Percentiles rank a stretch among this genome's conserved stretches.
Evolutionary conservation across 2,329 filamentous ascomycete genomes (phyloP).

Genomic region (Aspergillus persii): DNA sequence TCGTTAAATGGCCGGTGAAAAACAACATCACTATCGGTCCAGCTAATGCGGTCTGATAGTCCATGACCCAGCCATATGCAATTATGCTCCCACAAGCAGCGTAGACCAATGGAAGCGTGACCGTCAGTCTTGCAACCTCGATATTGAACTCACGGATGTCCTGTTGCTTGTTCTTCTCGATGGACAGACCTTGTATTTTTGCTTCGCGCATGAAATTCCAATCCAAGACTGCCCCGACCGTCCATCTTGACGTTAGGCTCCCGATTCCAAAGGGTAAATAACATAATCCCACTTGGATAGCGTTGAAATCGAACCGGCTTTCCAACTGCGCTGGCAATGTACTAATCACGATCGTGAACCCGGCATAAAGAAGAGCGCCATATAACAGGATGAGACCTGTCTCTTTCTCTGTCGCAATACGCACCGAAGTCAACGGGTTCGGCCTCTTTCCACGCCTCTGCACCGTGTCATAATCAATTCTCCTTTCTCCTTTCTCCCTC

Average conservation of each 20-base stretch:
- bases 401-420: slow-evolving; percentile 34
- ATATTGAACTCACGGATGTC: slow-evolving; percentile 55
- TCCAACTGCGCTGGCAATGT: slow-evolving; percentile 45
- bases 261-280: slow-evolving; percentile 20
- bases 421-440: slow-evolving; percentile 24
- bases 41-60: slow-evolving; percentile 31
- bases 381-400: slow-evolving; percentile 34
- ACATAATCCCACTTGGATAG: slow-evolving; percentile 24
- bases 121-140: slow-evolving; percentile 38
- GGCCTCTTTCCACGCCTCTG: slow-evolving; percentile 15
- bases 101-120: slow-evolving; percentile 34
- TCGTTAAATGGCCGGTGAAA: slow-evolving; percentile 31
- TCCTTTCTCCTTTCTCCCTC: not conserved
- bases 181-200: slow-evolving; percentile 50
- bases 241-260: slow-evolving; percentile 30
- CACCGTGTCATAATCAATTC: slow-evolving; percentile 9
- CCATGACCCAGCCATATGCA: slow-evolving; percentile 40
- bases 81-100: slow-evolving; percentile 25
- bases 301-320: slow-evolving; percentile 18
- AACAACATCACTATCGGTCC: slow-evolving; percentile 36
- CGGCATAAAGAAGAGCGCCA: slow-evolving; percentile 41
- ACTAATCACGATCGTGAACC: slow-evolving; percentile 45
- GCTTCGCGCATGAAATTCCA: slow-evolving; percentile 67
- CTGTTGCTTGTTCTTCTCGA: slow-evolving; percentile 43
- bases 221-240: slow-evolving; percentile 52